Evolutionary conservation across 805 yeast species (phyloP).

Genomic region (Phaffomyces opuntiae): DNA sequence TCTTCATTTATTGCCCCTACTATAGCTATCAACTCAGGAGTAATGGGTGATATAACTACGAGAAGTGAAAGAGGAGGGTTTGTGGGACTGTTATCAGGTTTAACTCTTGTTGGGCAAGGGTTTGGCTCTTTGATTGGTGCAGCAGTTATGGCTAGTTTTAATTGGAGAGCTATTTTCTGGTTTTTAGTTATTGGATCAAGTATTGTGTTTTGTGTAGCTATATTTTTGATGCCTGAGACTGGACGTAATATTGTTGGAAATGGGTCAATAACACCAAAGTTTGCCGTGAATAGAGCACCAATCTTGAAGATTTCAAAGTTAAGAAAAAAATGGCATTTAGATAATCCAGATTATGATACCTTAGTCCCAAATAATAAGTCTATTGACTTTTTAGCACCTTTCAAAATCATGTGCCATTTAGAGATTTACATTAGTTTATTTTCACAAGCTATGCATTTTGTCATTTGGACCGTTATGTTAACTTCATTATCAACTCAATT

Average conservation of each 20-base stretch:
- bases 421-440: conserved; percentile 43
- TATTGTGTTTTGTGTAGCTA: conserved; percentile 27
- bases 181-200: conserved; percentile 65
- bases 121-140: conserved; percentile 70
- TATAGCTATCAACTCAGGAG: conserved; percentile 61
- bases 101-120: conserved; percentile 66
- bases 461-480: conserved; percentile 63
- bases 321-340: conserved; percentile 19
- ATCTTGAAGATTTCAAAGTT: conserved; percentile 22
- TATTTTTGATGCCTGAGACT: conserved; percentile 64
- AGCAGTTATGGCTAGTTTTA: conserved; percentile 33
- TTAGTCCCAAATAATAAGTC: conserved; percentile 17
- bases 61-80: conserved; percentile 62
- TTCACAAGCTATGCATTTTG: conserved; percentile 56
- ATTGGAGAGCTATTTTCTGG: conserved; percentile 80
- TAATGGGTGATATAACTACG: conserved; percentile 67
- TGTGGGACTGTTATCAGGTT: conserved; percentile 59
- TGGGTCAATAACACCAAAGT: conserved; percentile 52
- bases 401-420: conserved; percentile 34
- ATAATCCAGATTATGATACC: conserved; percentile 27
- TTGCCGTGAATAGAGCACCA: conserved; percentile 37
- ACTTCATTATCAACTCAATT: conserved; percentile 58
- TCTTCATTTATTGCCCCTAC: conserved; percentile 75
- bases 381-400: conserved; percentile 31
- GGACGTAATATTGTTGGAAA: conserved; percentile 67